These are phyloP conservation scores for Coemansia sp. DNA, from an alignment of 192 early-diverging fungal genomes.

Conservation along the genomic window DNA sequence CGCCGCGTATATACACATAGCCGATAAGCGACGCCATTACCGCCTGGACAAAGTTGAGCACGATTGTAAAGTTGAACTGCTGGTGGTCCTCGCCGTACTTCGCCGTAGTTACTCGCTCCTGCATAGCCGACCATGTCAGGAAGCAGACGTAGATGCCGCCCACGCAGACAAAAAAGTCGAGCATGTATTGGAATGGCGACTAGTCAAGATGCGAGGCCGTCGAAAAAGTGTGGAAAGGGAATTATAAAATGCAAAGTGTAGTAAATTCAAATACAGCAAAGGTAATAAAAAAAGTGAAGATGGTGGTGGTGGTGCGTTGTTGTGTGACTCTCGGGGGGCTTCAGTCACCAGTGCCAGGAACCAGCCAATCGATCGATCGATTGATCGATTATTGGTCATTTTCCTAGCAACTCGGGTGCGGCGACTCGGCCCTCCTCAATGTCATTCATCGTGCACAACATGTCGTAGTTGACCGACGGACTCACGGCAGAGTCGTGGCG, in stretches of 20 bases:
- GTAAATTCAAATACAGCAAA: not conserved
- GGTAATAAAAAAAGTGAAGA: not conserved
- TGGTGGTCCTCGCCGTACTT: constrained; percentile 70
- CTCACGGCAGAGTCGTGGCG: constrained; percentile 86
- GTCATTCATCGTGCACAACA: constrained; percentile 60
- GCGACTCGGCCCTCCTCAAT: constrained; percentile 45
- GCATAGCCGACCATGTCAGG: constrained; percentile 93
- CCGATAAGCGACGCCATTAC: constrained; percentile 77
- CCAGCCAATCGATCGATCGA: not conserved
- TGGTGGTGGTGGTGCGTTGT: no score
- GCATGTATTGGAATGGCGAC: constrained; percentile 27
- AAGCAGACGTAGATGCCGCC: constrained; percentile 94
- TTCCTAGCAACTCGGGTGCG: constrained; percentile 47
- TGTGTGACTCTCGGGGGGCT: no score
- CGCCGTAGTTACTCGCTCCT: constrained; percentile 89
- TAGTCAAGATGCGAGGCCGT: not conserved
- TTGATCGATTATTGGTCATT: not conserved
- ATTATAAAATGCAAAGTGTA: not conserved
- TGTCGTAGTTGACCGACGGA: constrained; percentile 83
- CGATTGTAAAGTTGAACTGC: constrained; percentile 88
- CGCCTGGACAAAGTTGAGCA: constrained; percentile 89
- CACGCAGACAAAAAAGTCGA: constrained; percentile 70
- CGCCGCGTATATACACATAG: constrained; percentile 69
- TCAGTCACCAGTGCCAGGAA: no score
- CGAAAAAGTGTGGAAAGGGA: not conserved